Conservation (phyloP, 805 yeast genomes). For the Candida sphagnicola region DNA sequence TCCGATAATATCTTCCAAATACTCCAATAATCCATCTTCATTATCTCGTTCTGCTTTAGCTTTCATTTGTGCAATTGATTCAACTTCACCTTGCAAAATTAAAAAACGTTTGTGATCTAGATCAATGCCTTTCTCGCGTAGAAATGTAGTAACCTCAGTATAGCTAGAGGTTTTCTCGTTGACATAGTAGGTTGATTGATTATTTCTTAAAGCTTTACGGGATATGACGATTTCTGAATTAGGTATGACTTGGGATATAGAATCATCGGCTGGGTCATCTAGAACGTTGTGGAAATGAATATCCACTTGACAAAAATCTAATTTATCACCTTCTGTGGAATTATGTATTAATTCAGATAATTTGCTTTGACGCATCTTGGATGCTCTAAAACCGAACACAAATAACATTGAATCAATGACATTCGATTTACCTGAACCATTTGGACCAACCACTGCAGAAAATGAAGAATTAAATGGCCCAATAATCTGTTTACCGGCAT, state of each 20-base stretch:
- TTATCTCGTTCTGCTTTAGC: slow-evolving; percentile 90
- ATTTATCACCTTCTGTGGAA: slow-evolving; percentile 58
- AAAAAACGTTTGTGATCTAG: slow-evolving; percentile 91
- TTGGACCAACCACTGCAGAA: slow-evolving; percentile 97
- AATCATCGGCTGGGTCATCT: slow-evolving; percentile 45
- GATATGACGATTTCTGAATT: slow-evolving; percentile 65
- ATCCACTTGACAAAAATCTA: slow-evolving; percentile 83
- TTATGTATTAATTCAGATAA: slow-evolving; percentile 90
- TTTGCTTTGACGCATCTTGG: slow-evolving; percentile 94
- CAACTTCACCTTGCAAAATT: slow-evolving; percentile 97
- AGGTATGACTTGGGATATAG: slow-evolving; percentile 30
- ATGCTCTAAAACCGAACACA: slow-evolving; percentile 95
- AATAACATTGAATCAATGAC: slow-evolving; percentile 94
- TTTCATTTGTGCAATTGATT: slow-evolving; percentile 97
- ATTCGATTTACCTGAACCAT: slow-evolving; percentile 97
- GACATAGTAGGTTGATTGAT: slow-evolving; percentile 73
- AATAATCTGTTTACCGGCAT: slow-evolving; percentile 87
- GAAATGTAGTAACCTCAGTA: slow-evolving; percentile 69
- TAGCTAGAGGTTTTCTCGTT: slow-evolving; percentile 69
- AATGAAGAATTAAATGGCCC: slow-evolving; percentile 95
- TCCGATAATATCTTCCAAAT: slow-evolving; percentile 94
- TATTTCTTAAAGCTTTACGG: slow-evolving; percentile 74
- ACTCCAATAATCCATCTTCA: slow-evolving; percentile 92
- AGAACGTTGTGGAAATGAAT: slow-evolving; percentile 77
- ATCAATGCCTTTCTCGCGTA: slow-evolving; percentile 84